Conservation (phyloP, 768 basidiomycete genomes). For the Mycena rosella region DNA sequence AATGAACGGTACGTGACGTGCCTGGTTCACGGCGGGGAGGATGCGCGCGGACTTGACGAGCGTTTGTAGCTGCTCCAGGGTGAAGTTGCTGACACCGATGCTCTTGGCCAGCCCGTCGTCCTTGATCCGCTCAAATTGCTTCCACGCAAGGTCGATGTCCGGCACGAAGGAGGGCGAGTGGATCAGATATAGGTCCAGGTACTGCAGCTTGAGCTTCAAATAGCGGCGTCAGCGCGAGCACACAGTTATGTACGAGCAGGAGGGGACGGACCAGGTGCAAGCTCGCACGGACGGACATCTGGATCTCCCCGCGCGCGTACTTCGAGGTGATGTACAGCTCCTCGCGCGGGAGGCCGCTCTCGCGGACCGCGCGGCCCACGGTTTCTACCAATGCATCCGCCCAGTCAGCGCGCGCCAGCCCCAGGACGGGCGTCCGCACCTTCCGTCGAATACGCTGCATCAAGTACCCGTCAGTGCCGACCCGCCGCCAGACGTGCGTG, state of each 20-base stretch:
- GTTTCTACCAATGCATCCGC: conserved; percentile 47
- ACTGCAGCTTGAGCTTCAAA: conserved; percentile 67
- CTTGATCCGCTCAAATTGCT: conserved; percentile 51
- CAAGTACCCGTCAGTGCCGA: not conserved
- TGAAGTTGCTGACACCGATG: conserved; percentile 82
- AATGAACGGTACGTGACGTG: conserved; percentile 35
- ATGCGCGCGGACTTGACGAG: conserved; percentile 65
- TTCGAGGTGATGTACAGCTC: conserved; percentile 70
- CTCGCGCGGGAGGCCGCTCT: conserved; percentile 59
- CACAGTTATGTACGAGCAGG: not conserved
- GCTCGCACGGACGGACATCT: conserved; percentile 59
- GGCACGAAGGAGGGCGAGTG: conserved; percentile 58
- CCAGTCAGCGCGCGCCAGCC: not conserved
- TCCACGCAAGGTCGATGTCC: conserved; percentile 61
- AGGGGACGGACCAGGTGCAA: conserved; percentile 59
- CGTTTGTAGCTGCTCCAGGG: conserved; percentile 63
- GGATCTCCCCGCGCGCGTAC: conserved; percentile 57
- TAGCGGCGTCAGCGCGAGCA: conserved; percentile 24
- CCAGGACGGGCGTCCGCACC: not conserved
- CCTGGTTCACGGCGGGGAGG: conserved; percentile 81
- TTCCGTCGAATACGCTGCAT: conserved; percentile 32
- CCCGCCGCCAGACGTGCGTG: too few relatives aligned
- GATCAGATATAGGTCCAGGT: conserved; percentile 80
- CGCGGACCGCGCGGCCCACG: conserved; percentile 55
- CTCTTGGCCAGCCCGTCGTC: conserved; percentile 63